Evolutionary conservation across 805 yeast genomes (phyloP), one percentile per base, ranked within the genome.

Genomic region (Candida silvicultrix): DNA sequence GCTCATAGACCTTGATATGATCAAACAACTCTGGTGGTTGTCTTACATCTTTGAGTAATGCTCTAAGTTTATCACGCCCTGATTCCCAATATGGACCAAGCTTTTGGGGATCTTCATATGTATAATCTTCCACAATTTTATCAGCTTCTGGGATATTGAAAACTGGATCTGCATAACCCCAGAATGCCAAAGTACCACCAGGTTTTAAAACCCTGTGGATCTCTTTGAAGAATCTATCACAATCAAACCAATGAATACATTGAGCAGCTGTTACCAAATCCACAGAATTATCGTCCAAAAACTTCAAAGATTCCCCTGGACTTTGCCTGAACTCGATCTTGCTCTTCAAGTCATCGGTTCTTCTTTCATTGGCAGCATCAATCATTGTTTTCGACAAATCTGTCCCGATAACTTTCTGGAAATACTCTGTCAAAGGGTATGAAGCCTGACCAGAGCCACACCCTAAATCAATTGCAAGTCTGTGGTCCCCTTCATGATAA

Each of bases 61-160:
- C 50, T 43, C 81, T 66, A 31, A 90, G 62, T 14, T 75, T 65
- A 6, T 58, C 45, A 41, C 95, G 69, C 0, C 97, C 97, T 0
- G 95, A 94, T 53, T 87, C 85, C 97, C 97, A 90, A 58, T 78
- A 78, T 0, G 81, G 80, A 0, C 90, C 90, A 40, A 84, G 60
- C 39, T 58, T 66, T 2, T 62, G 57, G 0, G 74, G 61, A 37
- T 76, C 77, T 9, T 64, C 71, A 53, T 80, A 81, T 12, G 77
- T 68, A 54, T 75, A 78, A 25, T 80, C 74, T 28, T 65, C 55
- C 42, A 78, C 72, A 7, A 83, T 59, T 37, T 71, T 69, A 50
- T 84, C 81, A 1, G 85, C 82, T 38, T 68, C 68, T 1, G 80
- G 78, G 2, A 74, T 71, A 46, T 71, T 65, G 47, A 81, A 78